A percentile compares a stretch with the other conserved stretches of the same genome.
Conservation (phyloP, 31 red algal genomes). For the Asparagopsis taxiformis region DNA sequence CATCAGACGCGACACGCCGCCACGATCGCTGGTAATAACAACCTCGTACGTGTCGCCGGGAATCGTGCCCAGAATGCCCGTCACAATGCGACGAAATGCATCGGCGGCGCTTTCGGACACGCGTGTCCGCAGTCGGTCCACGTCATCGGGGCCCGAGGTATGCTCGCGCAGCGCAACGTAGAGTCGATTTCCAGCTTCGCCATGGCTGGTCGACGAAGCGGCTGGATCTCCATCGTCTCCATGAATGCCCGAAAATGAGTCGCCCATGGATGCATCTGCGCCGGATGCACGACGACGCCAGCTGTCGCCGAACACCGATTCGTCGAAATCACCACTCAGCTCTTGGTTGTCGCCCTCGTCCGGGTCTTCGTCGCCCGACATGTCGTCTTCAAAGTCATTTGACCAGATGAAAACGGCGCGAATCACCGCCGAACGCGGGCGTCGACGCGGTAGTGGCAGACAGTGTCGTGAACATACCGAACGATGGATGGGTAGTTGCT, state of each 20-base stretch:
- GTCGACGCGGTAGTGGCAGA: conserved; percentile 10
- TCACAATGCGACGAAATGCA: conserved; percentile 62
- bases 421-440: conserved; percentile 10
- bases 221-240: background rate
- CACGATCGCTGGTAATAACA: conserved; percentile 53
- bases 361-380: conserved; percentile 24
- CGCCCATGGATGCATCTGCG: background rate
- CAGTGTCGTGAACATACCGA: background rate
- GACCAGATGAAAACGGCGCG: conserved; percentile 51
- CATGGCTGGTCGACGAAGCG: background rate
- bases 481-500: background rate
- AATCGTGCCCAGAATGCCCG: conserved; percentile 57
- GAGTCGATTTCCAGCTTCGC: conserved; percentile 11
- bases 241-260: background rate
- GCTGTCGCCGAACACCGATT: conserved; percentile 13
- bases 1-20: conserved; percentile 57
- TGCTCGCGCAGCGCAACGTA: conserved; percentile 19
- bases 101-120: conserved; percentile 42
- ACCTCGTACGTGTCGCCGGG: conserved; percentile 59
- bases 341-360: conserved; percentile 2
- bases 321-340: conserved; percentile 21
- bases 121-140: conserved; percentile 42
- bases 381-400: conserved; percentile 16
- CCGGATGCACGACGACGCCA: background rate
- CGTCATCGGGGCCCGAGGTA: conserved; percentile 54